Base-by-base conservation (phyloP, 2,329 filamentous ascomycete species). In the Epichloe hybrida region DNA sequence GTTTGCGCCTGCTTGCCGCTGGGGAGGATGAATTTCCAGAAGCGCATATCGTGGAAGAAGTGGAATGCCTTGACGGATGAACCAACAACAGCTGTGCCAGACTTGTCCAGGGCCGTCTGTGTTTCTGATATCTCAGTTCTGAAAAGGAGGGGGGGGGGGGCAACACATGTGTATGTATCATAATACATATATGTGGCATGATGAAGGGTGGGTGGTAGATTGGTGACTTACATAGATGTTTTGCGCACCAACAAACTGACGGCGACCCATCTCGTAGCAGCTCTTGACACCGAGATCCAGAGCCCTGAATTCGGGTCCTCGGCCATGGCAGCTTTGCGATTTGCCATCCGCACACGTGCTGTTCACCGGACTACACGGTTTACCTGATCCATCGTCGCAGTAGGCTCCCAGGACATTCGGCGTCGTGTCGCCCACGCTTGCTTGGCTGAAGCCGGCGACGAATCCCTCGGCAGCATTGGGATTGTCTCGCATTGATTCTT, bases 391-490 rank as follows among this genome's bases (percentile, higher is more conserved):
- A 62, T 93, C 89, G 64, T 96, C 89, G 58, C 91, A 96, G 72
- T 81, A 95, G 2, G 90, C 88, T 1, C 90, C 91, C 5, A 88
- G 74, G 0, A 91, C 80, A 59, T 96, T 96, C 2, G 91, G 91
- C 1, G 84, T 87, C 0, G 89, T 95, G 61, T 97, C 91, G 21
- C 88, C 91, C 20, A 95, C 88, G 56, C 84, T 95, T 11, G 90
- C 81, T 64, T 96, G 91, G 1, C 88, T 93, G 65, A 96, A 97
- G 4, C 88, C 91, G 3, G 90, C 89, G 1, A 96, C 86, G 58
- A 95, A 95, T 9, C 75, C 77, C 2, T 80, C 71, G 0, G 78
- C 75, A 36, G 81, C 80, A 17, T 70, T 72, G 2, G 71, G 61
- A 17, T 79, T 72, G n/a, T 65, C 67, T 2, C 69, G 64, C 46